phyloP scores from a whole-genome alignment of 306 rosid species.

The Ochetophila trinervis region DNA sequence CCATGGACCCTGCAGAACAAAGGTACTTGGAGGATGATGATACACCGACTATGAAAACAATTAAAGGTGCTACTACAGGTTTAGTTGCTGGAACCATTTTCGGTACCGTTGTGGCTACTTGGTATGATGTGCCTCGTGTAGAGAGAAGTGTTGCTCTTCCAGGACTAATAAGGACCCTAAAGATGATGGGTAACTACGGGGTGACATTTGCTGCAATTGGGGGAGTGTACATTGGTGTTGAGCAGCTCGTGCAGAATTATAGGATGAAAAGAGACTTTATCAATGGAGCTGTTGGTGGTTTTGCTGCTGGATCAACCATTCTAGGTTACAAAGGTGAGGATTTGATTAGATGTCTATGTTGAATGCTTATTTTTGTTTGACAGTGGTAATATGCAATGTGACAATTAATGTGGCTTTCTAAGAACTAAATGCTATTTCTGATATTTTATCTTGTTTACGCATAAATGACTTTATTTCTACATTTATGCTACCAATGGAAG shows the following conservation, averaged over 20 bases:
- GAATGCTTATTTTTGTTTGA: not conserved
- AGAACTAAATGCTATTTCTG: not conserved
- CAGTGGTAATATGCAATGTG: not conserved
- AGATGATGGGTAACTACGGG: constrained; percentile 90
- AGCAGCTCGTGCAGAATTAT: constrained; percentile 76
- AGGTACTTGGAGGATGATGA: constrained; percentile 95
- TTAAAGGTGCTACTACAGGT: constrained; percentile 87
- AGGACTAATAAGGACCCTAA: constrained; percentile 80
- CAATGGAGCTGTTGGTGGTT: constrained; percentile 96
- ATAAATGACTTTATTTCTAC: not conserved
- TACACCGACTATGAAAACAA: constrained; percentile 57
- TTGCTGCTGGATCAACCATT: constrained; percentile 87
- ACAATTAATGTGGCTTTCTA: not conserved
- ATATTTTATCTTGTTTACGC: not conserved
- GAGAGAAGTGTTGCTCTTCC: constrained; percentile 97
- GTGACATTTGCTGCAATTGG: constrained; percentile 94
- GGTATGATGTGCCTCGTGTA: constrained; percentile 96
- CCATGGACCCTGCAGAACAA: constrained; percentile 69
- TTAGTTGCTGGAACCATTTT: constrained; percentile 75
- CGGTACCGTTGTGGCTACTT: constrained; percentile 86
- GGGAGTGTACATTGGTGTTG: constrained; percentile 90
- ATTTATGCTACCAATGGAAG: not conserved
- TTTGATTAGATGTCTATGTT: constrained; percentile 16
- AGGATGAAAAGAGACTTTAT: constrained; percentile 84
- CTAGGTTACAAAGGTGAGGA: constrained; percentile 79